Conservation (phyloP, 1,139 yeast genomes). For the Kodamaea derodonti region DNA sequence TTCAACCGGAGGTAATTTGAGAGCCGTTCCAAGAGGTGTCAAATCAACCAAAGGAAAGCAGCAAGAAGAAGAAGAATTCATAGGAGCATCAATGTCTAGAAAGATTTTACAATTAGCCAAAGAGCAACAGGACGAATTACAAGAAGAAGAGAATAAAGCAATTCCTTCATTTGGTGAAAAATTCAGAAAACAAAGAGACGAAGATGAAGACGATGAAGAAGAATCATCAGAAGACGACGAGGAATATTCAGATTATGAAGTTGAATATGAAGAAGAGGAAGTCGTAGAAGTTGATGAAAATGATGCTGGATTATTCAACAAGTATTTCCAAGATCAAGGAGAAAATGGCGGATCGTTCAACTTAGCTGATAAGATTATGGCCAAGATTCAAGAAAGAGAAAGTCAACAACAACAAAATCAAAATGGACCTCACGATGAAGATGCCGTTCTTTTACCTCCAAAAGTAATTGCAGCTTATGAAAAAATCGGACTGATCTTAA, state of each 20-base stretch:
- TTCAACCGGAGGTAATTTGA: conserved; percentile 67
- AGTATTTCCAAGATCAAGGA: conserved; percentile 47
- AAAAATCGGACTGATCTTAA: conserved; percentile 80
- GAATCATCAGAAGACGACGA: conserved; percentile 40
- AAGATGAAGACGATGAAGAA: conserved; percentile 34
- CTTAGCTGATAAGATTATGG: conserved; percentile 89
- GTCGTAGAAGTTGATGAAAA: conserved; percentile 65
- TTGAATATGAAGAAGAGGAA: conserved; percentile 44
- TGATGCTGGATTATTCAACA: conserved; percentile 68
- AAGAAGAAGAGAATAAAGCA: conserved; percentile 50
- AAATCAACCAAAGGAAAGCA: conserved; percentile 21
- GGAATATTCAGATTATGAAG: conserved; percentile 25
- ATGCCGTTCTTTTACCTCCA: conserved; percentile 81
- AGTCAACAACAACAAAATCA: conserved; percentile 30
- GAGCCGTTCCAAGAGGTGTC: conserved; percentile 32
- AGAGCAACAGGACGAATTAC: conserved; percentile 88
- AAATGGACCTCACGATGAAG: conserved; percentile 12
- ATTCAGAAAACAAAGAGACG: conserved; percentile 22
- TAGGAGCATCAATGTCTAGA: conserved; percentile 81
- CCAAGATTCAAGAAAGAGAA: conserved; percentile 77
- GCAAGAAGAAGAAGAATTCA: conserved; percentile 56
- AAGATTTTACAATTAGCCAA: conserved; percentile 84
- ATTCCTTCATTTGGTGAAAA: conserved; percentile 21
- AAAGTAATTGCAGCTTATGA: conserved; percentile 93
- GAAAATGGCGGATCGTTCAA: conserved; percentile 49